Conservation (phyloP, 2,329 filamentous ascomycete species). For the Fusarium pilosicola region DNA sequence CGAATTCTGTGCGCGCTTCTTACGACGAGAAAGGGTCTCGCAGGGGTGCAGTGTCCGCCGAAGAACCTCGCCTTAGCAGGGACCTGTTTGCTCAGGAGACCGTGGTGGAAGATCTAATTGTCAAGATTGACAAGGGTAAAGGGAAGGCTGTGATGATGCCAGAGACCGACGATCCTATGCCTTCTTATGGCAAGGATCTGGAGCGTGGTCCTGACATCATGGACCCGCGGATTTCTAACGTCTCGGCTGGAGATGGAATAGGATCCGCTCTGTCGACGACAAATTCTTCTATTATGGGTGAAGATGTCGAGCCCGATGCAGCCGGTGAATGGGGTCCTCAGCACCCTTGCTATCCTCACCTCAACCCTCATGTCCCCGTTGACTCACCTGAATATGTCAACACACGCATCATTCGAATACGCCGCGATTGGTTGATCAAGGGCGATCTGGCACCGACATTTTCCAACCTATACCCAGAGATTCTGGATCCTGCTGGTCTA, state of each 20-base stretch:
- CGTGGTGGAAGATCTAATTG: constrained; percentile 19
- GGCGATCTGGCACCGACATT: constrained; percentile 94
- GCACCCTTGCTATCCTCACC: constrained; percentile 93
- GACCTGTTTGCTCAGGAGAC: constrained; percentile 17
- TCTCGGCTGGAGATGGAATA: constrained; percentile 61
- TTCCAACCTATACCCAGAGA: constrained; percentile 95
- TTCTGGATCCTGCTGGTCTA: constrained; percentile 84
- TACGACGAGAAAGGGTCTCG: constrained; percentile 60
- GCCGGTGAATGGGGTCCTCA: constrained; percentile 90
- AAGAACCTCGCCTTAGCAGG: constrained; percentile 30
- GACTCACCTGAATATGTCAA: constrained; percentile 77
- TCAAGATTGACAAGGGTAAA: constrained; percentile 61
- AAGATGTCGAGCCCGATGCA: constrained; percentile 71
- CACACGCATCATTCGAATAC: constrained; percentile 91
- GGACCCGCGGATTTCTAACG: constrained; percentile 57
- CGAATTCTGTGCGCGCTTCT: constrained; percentile 63
- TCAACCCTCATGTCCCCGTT: constrained; percentile 88
- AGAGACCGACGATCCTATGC: constrained; percentile 48
- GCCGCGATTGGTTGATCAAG: constrained; percentile 88
- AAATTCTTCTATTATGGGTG: constrained; percentile 70
- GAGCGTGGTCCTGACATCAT: constrained; percentile 63
- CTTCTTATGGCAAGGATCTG: constrained; percentile 61
- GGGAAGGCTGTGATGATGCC: constrained; percentile 59
- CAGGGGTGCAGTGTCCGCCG: constrained; percentile 44
- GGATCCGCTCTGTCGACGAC: constrained; percentile 66